phyloP scores from a whole-genome alignment of 2,329 filamentous ascomycete species.

The Fonsecaea nubica region DNA sequence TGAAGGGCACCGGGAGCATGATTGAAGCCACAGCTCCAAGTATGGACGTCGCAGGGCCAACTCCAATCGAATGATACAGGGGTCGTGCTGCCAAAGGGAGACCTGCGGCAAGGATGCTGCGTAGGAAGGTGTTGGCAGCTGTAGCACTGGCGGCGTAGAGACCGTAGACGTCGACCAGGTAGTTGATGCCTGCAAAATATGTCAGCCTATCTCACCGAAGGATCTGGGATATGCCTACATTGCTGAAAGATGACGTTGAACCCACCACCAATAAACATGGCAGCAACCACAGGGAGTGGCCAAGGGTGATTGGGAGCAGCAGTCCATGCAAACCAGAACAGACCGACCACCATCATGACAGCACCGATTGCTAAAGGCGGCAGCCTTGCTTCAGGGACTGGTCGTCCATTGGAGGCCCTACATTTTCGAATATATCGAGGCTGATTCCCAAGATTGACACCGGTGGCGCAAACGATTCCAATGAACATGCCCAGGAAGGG shows the following conservation, averaged over 20 bases:
- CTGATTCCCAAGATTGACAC: conserved; percentile 53
- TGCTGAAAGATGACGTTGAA: conserved; percentile 42
- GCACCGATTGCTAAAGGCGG: conserved; percentile 56
- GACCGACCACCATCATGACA: conserved; percentile 50
- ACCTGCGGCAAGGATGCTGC: conserved; percentile 48
- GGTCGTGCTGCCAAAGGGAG: conserved; percentile 49
- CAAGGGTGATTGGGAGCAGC: conserved; percentile 45
- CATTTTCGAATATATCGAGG: conserved; percentile 45
- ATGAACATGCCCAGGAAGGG: conserved; percentile 56
- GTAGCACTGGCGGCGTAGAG: conserved; percentile 53
- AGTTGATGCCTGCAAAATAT: conserved; percentile 51
- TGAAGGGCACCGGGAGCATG: conserved; percentile 53
- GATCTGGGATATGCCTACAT: conserved; percentile 25
- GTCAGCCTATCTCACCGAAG: conserved; percentile 1
- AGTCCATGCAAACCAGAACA: conserved; percentile 56
- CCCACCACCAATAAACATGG: conserved; percentile 53
- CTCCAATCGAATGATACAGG: conserved; percentile 51
- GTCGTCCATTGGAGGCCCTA: conserved; percentile 40
- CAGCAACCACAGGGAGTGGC: conserved; percentile 45
- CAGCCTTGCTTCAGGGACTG: conserved; percentile 51
- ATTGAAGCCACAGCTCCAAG: conserved; percentile 51
- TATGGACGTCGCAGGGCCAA: conserved; percentile 52
- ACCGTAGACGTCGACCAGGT: conserved; percentile 51
- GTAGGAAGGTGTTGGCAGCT: conserved; percentile 53
- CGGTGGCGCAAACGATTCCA: conserved; percentile 52